Evolutionary conservation across 306 rosid genomes (phyloP).

Genomic region (Quercus bicolor): DNA sequence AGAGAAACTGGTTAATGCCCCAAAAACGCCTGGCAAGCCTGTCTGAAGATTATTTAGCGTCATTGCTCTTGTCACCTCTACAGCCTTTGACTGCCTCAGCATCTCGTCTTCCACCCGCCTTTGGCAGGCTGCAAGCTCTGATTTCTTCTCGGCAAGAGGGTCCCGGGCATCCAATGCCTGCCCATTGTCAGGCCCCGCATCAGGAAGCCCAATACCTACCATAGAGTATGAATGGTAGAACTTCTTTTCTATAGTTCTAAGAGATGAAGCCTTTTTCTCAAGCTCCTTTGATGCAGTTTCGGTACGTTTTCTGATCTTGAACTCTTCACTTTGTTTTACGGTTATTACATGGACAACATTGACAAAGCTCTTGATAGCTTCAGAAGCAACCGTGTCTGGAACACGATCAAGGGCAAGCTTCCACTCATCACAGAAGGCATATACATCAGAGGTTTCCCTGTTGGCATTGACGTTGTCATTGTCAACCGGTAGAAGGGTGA

Average conservation of each 20-base stretch:
- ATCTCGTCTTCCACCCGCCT: conserved; percentile 94
- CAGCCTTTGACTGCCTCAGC: conserved; percentile 80
- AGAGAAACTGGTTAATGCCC: conserved; percentile 88
- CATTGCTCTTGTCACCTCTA: conserved; percentile 89
- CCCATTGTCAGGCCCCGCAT: conserved; percentile 57
- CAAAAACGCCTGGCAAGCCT: conserved; percentile 96
- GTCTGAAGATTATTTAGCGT: conserved; percentile 92
- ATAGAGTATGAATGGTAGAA: conserved; percentile 85
- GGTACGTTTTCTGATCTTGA: conserved; percentile 69
- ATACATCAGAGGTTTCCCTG: conserved; percentile 59
- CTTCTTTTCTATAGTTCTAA: conserved; percentile 78
- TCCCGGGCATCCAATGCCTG: conserved; percentile 78
- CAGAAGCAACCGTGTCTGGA: conserved; percentile 93
- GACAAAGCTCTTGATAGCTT: conserved; percentile 92
- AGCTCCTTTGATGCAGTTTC: conserved; percentile 89
- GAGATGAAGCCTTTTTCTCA: conserved; percentile 76
- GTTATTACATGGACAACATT: conserved; percentile 81
- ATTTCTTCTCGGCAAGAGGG: conserved; percentile 87
- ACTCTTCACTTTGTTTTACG: conserved; percentile 71
- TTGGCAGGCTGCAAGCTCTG: conserved; percentile 74
- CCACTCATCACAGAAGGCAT: conserved; percentile 83
- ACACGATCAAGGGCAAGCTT: conserved; percentile 96
- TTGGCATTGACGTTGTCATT: conserved; percentile 45
- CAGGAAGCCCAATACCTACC: conserved; percentile 97
- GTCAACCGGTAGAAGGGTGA: conserved; percentile 63